Evolutionary conservation across 768 basidiomycete genomes (phyloP).

Genomic region (Leccinum truebloodii): DNA sequence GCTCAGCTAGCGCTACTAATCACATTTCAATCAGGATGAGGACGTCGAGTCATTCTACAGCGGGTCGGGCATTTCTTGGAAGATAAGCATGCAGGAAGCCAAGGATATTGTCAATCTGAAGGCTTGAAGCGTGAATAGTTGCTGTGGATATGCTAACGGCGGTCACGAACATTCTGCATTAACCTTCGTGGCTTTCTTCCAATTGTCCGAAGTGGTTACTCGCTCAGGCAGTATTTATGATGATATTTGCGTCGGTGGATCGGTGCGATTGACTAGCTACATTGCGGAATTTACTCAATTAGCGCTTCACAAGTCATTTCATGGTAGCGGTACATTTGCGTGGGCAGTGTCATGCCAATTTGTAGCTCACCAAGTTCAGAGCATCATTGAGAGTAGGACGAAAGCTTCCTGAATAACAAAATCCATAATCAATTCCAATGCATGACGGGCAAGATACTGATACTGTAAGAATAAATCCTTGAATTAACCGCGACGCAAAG

Average conservation of each 20-base stretch:
- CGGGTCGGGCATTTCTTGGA: conserved; percentile 90
- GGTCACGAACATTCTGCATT: background rate
- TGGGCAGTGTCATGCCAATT: background rate
- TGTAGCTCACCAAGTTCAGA: background rate
- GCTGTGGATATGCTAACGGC: too few relatives aligned
- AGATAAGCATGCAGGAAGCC: conserved; percentile 75
- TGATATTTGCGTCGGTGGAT: background rate
- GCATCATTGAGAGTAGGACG: background rate
- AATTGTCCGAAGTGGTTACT: too few relatives aligned
- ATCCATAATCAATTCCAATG: conserved; percentile 10
- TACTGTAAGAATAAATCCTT: background rate
- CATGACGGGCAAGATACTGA: conserved; percentile 10
- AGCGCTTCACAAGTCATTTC: too few relatives aligned
- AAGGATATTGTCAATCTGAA: conserved; percentile 65
- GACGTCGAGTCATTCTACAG: conserved; percentile 95
- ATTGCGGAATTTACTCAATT: background rate
- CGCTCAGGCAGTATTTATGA: background rate
- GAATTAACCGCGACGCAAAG: conserved; percentile 68
- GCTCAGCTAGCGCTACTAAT: conserved; percentile 7
- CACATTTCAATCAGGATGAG: conserved; percentile 64
- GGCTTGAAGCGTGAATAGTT: conserved; percentile 23
- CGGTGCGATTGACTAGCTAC: background rate
- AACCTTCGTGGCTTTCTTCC: background rate
- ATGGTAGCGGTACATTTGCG: too few relatives aligned
- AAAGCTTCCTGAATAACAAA: conserved; percentile 3